Conservation (phyloP, 2,329 filamentous ascomycete species). For the Colletotrichum filicis region DNA sequence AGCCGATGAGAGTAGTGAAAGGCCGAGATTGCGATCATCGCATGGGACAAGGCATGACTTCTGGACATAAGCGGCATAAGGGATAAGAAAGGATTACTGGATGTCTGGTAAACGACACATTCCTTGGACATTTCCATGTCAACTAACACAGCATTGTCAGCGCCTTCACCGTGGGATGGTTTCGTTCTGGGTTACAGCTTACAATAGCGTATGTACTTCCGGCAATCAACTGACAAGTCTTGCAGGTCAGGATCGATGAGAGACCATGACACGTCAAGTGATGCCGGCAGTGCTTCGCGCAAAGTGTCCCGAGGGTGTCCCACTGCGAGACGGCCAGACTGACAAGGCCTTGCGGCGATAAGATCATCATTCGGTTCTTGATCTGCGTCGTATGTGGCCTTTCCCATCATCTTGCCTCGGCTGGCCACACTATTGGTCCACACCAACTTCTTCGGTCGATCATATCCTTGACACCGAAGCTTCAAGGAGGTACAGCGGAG, state of each 20-base stretch:
- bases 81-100: constrained; percentile 27
- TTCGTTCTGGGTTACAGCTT: neutral
- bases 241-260: constrained; percentile 21
- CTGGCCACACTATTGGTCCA: constrained; percentile 31
- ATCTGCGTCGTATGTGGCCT: neutral
- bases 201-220: constrained; percentile 32
- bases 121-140: constrained; percentile 28
- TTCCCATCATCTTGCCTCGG: constrained; percentile 25
- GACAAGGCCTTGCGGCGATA: neutral
- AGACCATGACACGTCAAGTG: neutral
- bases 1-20: constrained; percentile 28
- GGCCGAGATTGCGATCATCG: constrained; percentile 24
- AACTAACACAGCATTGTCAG: constrained; percentile 10
- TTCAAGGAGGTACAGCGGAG: constrained; percentile 26
- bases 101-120: constrained; percentile 28
- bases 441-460: constrained; percentile 19
- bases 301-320: neutral
- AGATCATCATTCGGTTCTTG: neutral
- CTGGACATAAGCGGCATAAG: constrained; percentile 21
- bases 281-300: neutral
- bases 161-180: neutral
- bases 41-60: constrained; percentile 16
- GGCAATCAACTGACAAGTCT: constrained; percentile 10
- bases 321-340: neutral
- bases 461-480: constrained; percentile 28